Base-by-base conservation (phyloP, 306 rosid species). In the Albizia julibrissin region DNA sequence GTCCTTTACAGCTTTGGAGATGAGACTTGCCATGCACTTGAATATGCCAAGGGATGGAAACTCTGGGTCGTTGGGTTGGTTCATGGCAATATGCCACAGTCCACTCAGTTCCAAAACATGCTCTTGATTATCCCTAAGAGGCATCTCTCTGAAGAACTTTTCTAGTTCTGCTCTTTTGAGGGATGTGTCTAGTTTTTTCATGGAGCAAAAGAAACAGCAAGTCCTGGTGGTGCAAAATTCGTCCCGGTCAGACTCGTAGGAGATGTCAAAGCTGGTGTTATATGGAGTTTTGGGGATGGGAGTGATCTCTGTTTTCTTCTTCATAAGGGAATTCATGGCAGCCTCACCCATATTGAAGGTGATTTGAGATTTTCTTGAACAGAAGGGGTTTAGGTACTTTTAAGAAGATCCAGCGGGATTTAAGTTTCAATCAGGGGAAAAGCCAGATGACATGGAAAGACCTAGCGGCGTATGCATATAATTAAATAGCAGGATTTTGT, bases 81-180 rank as follows among this genome's bases (percentile, higher is more conserved):
- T 69, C 74, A 69, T 69, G 46, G 74, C 74, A 42, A 69, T 69
- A 39, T 69, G 54, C 74, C 74, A 69, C 31, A 69, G 74, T 69
- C 54, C 74, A 42, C 74, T 42, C 74, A 69, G 54, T 54, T 22
- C 54, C 74, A 69, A 42, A 22, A 69, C 74, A n/a, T 40, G 54
- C 15, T 69, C 52, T n/a, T 42, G 31, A 69, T 42, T 22, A 42
- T 69, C 74, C 44, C 74, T 12, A 12, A 42, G 34, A 69, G 21
- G 21, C 74, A 42, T 69, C 47, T 69, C 54, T 42, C 44, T 69
- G 34, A 69, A 69, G 54, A 69, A 42, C 54, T 22, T 69, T 4
- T 10, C 54, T n/a, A 69, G 46, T 69, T 69, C 54, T 69, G 74
- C 52, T 69, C 74, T 69, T 42, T 69, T 69, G 54, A 69, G 34